These are phyloP conservation scores for Alternaria ethzedia DNA, from an alignment of 2,329 filamentous ascomycete genomes.

Conservation along the genomic window DNA sequence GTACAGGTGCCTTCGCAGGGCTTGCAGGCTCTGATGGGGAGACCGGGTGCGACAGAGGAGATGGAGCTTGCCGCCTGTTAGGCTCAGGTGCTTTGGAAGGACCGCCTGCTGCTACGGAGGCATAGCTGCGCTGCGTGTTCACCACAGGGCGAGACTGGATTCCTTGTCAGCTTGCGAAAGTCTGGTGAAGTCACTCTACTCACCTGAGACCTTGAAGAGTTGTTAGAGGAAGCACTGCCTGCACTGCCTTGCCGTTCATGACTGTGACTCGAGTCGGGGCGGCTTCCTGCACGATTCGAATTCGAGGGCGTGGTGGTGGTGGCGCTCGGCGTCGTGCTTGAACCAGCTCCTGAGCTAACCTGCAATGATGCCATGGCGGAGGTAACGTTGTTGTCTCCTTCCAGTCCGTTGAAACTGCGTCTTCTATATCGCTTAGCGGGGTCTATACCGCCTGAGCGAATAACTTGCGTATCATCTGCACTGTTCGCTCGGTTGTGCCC, in stretches of 20 bases:
- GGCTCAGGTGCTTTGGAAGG: constrained; percentile 46
- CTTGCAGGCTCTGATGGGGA: constrained; percentile 42
- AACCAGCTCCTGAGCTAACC: constrained; percentile 12
- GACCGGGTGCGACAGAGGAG: constrained; percentile 56
- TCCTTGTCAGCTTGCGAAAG: neutral
- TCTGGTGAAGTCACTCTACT: constrained; percentile 11
- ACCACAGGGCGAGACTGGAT: constrained; percentile 34
- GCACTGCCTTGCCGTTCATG: constrained; percentile 49
- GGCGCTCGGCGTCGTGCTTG: constrained; percentile 18
- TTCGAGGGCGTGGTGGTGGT: constrained; percentile 35
- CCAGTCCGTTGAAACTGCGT: constrained; percentile 78
- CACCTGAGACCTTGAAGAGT: constrained; percentile 45
- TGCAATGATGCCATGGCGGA: constrained; percentile 24
- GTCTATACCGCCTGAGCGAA: constrained; percentile 65
- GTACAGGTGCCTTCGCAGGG: constrained; percentile 19
- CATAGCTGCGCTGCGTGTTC: constrained; percentile 22
- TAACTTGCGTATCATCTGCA: constrained; percentile 73
- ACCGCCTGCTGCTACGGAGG: constrained; percentile 21
- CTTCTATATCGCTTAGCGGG: constrained; percentile 78
- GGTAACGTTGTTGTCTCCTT: constrained; percentile 39
- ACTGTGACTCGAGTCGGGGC: constrained; percentile 42
- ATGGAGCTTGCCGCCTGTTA: constrained; percentile 53
- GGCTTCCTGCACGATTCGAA: constrained; percentile 37
- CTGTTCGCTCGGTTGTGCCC: constrained; percentile 65
- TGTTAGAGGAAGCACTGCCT: constrained; percentile 45